Evolutionary conservation across 345 rosid genomes (phyloP).

Genomic region (Aquilaria yunnanensis): DNA sequence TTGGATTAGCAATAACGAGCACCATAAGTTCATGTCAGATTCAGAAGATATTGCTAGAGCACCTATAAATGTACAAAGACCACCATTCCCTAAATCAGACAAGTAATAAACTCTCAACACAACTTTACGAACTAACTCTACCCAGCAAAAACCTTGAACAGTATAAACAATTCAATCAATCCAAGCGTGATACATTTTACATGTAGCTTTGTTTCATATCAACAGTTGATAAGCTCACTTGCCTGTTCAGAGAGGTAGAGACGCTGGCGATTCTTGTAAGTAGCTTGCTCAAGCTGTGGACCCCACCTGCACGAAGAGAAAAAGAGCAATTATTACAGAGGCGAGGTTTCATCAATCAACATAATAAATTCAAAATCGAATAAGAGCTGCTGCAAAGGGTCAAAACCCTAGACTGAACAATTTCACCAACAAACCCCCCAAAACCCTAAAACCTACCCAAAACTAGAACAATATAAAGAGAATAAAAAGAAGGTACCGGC

Average conservation of each 20-base stretch:
- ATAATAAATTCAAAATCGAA: background rate
- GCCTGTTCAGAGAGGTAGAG: conserved; percentile 86
- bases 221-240: background rate
- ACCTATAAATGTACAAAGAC: background rate
- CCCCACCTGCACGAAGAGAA: conserved; percentile 56
- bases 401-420: conserved; percentile 4
- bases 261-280: conserved; percentile 81
- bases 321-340: background rate
- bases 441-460: background rate
- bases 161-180: no score
- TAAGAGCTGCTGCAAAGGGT: background rate
- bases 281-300: conserved; percentile 81
- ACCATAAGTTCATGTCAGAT: background rate
- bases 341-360: background rate
- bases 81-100: background rate
- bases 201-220: background rate
- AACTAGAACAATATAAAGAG: conserved; percentile 10
- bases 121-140: background rate
- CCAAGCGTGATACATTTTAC: background rate
- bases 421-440: background rate
- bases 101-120: background rate
- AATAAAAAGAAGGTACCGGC: conserved; percentile 46
- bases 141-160: no score
- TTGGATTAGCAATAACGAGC: background rate
- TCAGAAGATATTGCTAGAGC: background rate